Base-by-base conservation (phyloP, 169 alveolate species). In the Babesia gibsoni region DNA sequence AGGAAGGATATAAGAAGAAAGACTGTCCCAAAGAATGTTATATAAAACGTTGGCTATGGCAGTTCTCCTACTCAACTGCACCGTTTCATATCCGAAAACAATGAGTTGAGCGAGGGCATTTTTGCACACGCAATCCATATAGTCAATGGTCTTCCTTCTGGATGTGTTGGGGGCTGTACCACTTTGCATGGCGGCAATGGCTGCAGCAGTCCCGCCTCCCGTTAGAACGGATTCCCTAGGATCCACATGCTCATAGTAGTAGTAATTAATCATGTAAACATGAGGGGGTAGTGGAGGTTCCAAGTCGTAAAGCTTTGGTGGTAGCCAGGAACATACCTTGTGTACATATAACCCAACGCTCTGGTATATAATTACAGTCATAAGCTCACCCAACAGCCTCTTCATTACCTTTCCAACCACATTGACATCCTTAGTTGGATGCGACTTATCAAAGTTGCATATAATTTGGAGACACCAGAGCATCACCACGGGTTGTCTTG, bases 261-360 rank as follows among this genome's bases (percentile, higher is more conserved):
- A 29, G 36, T 32, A 20, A 45, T 75, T 67, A 45, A 78, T 66
- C 33, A 78, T 33, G n/a, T 59, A 52, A 16, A 78, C 37, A 45
- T 66, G 59, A 7, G 73, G 73, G 25, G 87, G 87, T 18, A 78
- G 45, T 1, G 87, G 87, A 49, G 82, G 77, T 7, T 54, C 73
- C 58, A 67, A 37, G 61, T 78, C 87, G 49, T 67, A 78, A 1
- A 20, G 43, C 20, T 35, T 58, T 32, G 78, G 87, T 12, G 41
- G 64, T 29, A 78, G 36, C 81, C 82, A 78, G 53, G 67, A 27
- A 25, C 87, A 66, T 12, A 67, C 74, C 59, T 78, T 78, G 58
- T 65, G 74, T 58, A 67, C 22, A 32, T 67, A 67, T 30, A 67
- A 22, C 20, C 82, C 87, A n/a, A 52, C 78, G 49, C 81, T 42